Conservation (phyloP, 2,329 filamentous ascomycete genomes). For the Reticulascus tulasneorum region DNA sequence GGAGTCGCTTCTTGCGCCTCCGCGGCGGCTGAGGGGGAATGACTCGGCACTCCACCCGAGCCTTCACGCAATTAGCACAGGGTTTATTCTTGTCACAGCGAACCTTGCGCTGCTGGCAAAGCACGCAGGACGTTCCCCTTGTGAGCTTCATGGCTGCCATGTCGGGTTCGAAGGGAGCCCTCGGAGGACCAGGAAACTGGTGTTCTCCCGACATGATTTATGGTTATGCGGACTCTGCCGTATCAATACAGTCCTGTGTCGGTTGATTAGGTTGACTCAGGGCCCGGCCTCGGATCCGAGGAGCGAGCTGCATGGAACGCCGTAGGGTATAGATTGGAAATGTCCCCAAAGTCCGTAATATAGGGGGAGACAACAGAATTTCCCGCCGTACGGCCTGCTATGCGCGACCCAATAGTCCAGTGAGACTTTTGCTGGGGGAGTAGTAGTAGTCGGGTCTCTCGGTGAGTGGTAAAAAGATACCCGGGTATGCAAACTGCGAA, state of each 20-base stretch:
- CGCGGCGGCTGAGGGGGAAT: constrained; percentile 54
- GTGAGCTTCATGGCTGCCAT: constrained; percentile 48
- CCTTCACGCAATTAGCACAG: constrained; percentile 65
- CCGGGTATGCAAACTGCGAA: too few relatives aligned
- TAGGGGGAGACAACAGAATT: too few relatives aligned
- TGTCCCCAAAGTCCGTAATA: too few relatives aligned
- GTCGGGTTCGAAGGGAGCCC: constrained; percentile 26
- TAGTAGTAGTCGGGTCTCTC: too few relatives aligned
- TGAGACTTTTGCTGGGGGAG: too few relatives aligned
- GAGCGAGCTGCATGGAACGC: constrained; percentile 8
- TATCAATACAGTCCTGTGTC: too few relatives aligned
- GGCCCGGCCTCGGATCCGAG: constrained; percentile 12
- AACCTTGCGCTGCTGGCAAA: constrained; percentile 74
- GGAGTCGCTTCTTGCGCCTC: constrained; percentile 58
- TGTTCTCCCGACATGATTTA: constrained; percentile 14
- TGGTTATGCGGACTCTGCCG: constrained; percentile 7
- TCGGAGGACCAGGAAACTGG: constrained; percentile 16
- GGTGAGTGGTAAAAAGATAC: too few relatives aligned
- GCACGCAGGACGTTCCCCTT: constrained; percentile 60
- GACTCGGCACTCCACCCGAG: constrained; percentile 57
- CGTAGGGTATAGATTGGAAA: too few relatives aligned
- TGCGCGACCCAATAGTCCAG: too few relatives aligned
- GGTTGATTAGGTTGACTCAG: constrained; percentile 5
- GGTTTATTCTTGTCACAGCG: constrained; percentile 71
- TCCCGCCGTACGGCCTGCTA: too few relatives aligned